Conservation (phyloP, 257 asterid genomes). For the Solanum paucissectum region DNA sequence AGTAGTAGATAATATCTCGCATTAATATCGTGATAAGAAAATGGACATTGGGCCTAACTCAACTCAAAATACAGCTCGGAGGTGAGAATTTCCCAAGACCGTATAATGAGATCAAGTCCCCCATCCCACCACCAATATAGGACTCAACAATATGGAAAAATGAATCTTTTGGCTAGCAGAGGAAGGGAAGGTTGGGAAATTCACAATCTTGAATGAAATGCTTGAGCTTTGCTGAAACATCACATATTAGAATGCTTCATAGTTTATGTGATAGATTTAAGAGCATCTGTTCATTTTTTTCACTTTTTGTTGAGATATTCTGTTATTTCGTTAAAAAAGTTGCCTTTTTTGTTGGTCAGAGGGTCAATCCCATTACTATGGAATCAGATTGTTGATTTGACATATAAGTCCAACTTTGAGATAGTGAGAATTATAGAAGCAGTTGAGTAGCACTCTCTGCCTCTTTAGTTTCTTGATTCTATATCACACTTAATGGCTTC, state of each 20-base stretch:
- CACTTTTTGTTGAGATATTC: not conserved
- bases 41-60: not conserved
- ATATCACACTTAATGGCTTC: not conserved
- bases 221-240: not conserved
- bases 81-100: not conserved
- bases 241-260: not conserved
- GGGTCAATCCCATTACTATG: conserved; percentile 90
- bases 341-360: conserved; percentile 47
- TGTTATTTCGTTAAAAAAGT: not conserved
- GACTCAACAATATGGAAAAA: not conserved
- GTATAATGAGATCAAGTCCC: not conserved
- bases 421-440: conserved; percentile 47
- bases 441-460: conserved; percentile 35
- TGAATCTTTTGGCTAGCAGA: not conserved
- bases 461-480: not conserved
- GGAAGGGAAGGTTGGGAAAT: not conserved
- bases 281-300: not conserved
- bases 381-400: conserved; percentile 95
- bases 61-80: not conserved
- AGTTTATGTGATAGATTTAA: not conserved
- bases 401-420: conserved; percentile 75
- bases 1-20: not conserved
- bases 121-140: not conserved
- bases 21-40: not conserved
- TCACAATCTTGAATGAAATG: not conserved